These are phyloP conservation scores for Citrullus colocynthis DNA, from an alignment of 306 rosid genomes.

Conservation along the genomic window DNA sequence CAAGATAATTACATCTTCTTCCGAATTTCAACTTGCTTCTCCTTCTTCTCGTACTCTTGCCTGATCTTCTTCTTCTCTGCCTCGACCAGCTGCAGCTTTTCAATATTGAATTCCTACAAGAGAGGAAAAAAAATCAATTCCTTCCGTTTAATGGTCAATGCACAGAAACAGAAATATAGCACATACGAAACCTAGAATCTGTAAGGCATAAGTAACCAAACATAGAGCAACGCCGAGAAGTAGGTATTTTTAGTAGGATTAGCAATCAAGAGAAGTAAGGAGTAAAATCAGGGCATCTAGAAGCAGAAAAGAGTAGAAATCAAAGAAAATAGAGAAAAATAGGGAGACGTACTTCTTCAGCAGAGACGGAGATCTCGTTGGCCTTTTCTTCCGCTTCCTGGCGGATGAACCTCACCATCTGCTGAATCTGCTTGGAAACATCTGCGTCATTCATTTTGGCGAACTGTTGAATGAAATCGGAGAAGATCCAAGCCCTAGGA, in stretches of 20 bases:
- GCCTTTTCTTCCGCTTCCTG: constrained; percentile 97
- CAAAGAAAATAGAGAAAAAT: not conserved
- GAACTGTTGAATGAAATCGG: constrained; percentile 17
- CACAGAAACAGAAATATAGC: not conserved
- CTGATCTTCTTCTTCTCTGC: constrained; percentile 95
- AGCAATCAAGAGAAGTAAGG: not conserved
- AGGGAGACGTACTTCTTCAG: constrained; percentile 53
- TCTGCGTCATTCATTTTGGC: constrained; percentile 79
- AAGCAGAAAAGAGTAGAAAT: not conserved
- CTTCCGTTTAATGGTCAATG: not conserved
- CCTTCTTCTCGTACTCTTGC: constrained; percentile 86
- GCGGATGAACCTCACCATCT: constrained; percentile 91
- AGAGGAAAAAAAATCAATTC: not conserved
- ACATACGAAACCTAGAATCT: not conserved
- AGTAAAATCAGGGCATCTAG: not conserved
- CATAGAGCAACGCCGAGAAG: not conserved
- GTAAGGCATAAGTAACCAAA: not conserved
- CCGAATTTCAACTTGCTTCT: constrained; percentile 87
- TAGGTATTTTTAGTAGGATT: not conserved
- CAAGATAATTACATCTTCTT: constrained; percentile 57
- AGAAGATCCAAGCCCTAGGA: constrained; percentile 20
- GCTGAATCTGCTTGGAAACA: constrained; percentile 96
- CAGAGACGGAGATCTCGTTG: constrained; percentile 91
- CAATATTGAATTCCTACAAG: constrained; percentile 80
- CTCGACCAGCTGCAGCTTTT: constrained; percentile 88